phyloP scores from a whole-genome alignment of 140 eudicot species.

The Anethum foeniculum region DNA sequence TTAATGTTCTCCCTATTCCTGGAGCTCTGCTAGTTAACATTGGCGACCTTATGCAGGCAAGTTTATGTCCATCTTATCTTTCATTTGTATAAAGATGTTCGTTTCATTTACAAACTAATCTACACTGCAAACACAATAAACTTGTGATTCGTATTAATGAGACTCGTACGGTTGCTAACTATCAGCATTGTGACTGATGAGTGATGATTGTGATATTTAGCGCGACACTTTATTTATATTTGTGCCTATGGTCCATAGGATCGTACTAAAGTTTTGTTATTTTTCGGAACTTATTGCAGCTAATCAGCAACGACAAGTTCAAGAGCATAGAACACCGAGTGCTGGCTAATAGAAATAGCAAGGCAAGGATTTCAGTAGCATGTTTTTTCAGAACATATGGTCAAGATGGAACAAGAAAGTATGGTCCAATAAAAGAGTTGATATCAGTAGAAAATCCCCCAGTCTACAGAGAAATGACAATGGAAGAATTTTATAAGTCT shows the following conservation, averaged over 20 bases:
- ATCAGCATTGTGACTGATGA: no score
- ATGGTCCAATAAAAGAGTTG: constrained; percentile 7
- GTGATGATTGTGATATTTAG: no score
- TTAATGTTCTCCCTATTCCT: constrained; percentile 28
- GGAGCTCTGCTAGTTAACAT: constrained; percentile 30
- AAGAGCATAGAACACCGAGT: background rate
- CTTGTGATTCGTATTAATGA: no score
- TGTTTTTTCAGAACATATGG: background rate
- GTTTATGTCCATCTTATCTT: background rate
- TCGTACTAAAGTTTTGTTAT: background rate
- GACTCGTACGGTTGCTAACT: no score
- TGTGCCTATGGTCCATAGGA: no score
- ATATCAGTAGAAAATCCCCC: constrained; percentile 1
- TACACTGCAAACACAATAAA: no score
- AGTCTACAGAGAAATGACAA: background rate
- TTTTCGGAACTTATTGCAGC: background rate
- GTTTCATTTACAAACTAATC: background rate
- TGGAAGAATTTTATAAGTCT: constrained; percentile 34
- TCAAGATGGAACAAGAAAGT: background rate
- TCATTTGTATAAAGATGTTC: background rate
- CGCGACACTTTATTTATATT: no score
- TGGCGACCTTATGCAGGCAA: constrained; percentile 37
- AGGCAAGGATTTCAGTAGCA: background rate
- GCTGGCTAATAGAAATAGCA: constrained; percentile 3
- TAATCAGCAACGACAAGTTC: constrained; percentile 7